These are phyloP conservation scores for Trametes polyzona DNA, from an alignment of 1,284 basidiomycete genomes.

Conservation along the genomic window DNA sequence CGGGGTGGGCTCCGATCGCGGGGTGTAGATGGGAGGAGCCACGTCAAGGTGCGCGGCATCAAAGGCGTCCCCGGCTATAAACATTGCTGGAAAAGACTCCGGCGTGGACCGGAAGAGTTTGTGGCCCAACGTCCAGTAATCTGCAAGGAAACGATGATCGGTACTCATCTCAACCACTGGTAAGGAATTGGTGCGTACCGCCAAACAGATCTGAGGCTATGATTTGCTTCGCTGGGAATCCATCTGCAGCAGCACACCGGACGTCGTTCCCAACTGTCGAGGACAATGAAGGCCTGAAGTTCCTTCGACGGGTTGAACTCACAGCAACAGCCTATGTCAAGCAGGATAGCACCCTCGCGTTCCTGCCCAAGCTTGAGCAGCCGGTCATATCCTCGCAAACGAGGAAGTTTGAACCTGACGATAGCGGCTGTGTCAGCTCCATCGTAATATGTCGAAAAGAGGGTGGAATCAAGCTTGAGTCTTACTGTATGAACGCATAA, in stretches of 20 bases:
- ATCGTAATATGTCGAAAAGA: not conserved
- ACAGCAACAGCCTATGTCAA: conserved; percentile 56
- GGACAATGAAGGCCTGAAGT: not conserved
- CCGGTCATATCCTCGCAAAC: conserved; percentile 37
- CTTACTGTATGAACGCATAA: not conserved
- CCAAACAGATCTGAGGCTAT: conserved; percentile 41
- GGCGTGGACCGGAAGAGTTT: conserved; percentile 38
- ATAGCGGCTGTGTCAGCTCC: not conserved
- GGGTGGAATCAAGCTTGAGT: not conserved
- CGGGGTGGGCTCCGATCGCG: conserved; percentile 10
- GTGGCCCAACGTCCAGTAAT: conserved; percentile 41
- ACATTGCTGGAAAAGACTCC: conserved; percentile 47
- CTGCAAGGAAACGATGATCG: conserved; percentile 28
- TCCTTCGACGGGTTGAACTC: conserved; percentile 17
- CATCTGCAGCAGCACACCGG: conserved; percentile 47
- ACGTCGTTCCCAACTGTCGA: conserved; percentile 48
- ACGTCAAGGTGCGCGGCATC: conserved; percentile 40
- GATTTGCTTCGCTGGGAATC: conserved; percentile 38
- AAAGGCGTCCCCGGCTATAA: conserved; percentile 52
- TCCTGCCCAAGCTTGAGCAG: conserved; percentile 44
- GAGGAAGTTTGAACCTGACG: conserved; percentile 42
- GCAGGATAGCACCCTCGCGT: conserved; percentile 47
- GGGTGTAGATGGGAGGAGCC: conserved; percentile 31
- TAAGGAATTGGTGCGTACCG: conserved; percentile 29
- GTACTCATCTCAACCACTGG: too few relatives aligned